A percentile compares a stretch with the other conserved stretches of the same genome.
Evolutionary conservation across 1,284 basidiomycete species (phyloP).

Genomic region (Heliocybe sulcata): DNA sequence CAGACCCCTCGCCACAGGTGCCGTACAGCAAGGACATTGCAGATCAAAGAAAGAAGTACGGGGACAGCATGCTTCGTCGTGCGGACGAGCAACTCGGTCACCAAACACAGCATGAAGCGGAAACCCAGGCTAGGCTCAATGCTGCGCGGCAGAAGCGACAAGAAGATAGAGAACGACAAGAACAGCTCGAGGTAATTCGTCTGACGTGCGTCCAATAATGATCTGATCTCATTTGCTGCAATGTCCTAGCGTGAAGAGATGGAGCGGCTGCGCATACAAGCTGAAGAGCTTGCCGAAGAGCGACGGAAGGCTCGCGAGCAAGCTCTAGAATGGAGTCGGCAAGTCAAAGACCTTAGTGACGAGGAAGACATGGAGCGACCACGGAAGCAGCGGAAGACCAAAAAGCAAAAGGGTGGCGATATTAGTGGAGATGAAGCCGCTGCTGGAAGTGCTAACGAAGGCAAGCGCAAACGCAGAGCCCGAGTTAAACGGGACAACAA

Average conservation of each 20-base stretch:
- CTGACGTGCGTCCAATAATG: background rate
- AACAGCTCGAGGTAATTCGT: slow-evolving; percentile 48
- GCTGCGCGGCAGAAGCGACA: slow-evolving; percentile 62
- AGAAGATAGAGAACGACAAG: slow-evolving; percentile 55
- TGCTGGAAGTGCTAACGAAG: slow-evolving; percentile 21
- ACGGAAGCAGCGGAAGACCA: slow-evolving; percentile 52
- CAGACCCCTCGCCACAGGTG: slow-evolving; percentile 61
- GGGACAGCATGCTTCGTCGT: slow-evolving; percentile 74
- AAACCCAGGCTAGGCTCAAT: slow-evolving; percentile 67
- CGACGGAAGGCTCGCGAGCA: slow-evolving; percentile 73
- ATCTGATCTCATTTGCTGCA: slow-evolving; percentile 2
- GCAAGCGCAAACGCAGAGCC: slow-evolving; percentile 23
- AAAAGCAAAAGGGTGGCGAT: slow-evolving; percentile 36
- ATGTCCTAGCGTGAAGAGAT: slow-evolving; percentile 38
- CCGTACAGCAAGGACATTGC: slow-evolving; percentile 85
- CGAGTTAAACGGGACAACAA: slow-evolving; percentile 20
- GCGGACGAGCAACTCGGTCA: slow-evolving; percentile 71
- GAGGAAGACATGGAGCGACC: slow-evolving; percentile 44
- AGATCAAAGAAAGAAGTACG: slow-evolving; percentile 83
- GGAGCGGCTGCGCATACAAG: slow-evolving; percentile 53
- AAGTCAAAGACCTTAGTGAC: slow-evolving; percentile 62
- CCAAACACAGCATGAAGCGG: slow-evolving; percentile 72
- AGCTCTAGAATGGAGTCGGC: slow-evolving; percentile 67
- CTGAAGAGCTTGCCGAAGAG: slow-evolving; percentile 68
- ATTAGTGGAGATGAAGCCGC: slow-evolving; percentile 47